Base-by-base conservation (phyloP, 1,284 basidiomycete genomes). In the Rhodotorula sp. region DNA sequence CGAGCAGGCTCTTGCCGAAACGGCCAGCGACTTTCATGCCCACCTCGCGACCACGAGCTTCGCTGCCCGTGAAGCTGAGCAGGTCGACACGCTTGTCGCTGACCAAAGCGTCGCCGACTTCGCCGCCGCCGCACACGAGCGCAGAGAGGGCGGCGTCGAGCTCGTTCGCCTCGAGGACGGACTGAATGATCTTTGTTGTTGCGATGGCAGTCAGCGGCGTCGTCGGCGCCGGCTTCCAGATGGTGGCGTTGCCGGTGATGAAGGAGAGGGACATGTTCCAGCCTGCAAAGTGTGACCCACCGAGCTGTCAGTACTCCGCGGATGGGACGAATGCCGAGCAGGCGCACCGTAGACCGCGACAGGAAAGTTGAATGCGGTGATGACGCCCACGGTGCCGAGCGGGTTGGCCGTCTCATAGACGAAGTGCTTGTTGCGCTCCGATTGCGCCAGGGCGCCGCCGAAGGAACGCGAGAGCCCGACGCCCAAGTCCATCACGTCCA, bases 11-110 rank as follows among this genome's bases (percentile, higher is more conserved):
- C 84, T 96, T 91, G 59, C 91, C 92, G 81, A 91, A 93, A 77
- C 89, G 84, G 72, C 86, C 88, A 81, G 89, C 90, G 4, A 95
- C 93, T 70, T 85, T 85, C 81, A 88, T 88, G 13, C 91, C 91
- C 25, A 98, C 93, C 71, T 89, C 85, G 69, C 89, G 87, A 21
- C 95, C 95, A 60, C 94, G 89, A 61, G 85, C 84, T 81, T 97
- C 95, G 76, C 91, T 94, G 3, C 95, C 95, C 2, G 95, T 98
- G 82, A 98, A 98, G 53, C 91, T 93, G 23, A 97, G 91, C 88
- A 81, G 58, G 66, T 77, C 77, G 67, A 97, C 88, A 49, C 88
- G 85, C 41, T 81, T 79, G 78, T 88, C 91, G 73, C 88, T 87
- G 2, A 92, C 91, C 48, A 97, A 81, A 44, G 87, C 87, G 78